These are phyloP conservation scores for Grifola frondosa DNA, from an alignment of 1,284 basidiomycete genomes.

Conservation along the genomic window DNA sequence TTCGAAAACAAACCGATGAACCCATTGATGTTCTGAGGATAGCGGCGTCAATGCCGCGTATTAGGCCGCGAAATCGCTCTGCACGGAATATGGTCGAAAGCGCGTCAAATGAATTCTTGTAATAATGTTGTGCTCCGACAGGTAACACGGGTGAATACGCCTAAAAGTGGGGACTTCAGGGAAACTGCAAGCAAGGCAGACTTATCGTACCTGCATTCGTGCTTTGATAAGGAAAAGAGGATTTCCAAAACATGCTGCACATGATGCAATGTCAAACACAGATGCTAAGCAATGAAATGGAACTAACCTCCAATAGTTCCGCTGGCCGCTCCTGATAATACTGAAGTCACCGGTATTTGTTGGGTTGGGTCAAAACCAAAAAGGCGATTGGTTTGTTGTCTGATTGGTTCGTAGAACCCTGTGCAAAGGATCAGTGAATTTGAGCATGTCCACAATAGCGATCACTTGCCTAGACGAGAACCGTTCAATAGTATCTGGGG, in stretches of 20 bases:
- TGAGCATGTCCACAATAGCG: slow-evolving; percentile 1
- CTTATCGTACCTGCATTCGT: slow-evolving; percentile 78
- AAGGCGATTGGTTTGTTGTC: slow-evolving; percentile 68
- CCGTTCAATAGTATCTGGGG: slow-evolving; percentile 88
- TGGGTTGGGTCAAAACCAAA: slow-evolving; percentile 65
- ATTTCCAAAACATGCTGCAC: slow-evolving; percentile 68
- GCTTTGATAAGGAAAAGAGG: slow-evolving; percentile 97
- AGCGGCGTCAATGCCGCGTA: slow-evolving; percentile 92
- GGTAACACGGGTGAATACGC: slow-evolving; percentile 94
- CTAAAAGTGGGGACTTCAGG: slow-evolving; percentile 34
- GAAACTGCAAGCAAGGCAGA: neutral
- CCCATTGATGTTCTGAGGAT: slow-evolving; percentile 94
- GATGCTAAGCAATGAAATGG: neutral
- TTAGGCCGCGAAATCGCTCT: slow-evolving; percentile 79
- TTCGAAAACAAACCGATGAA: slow-evolving; percentile 57
- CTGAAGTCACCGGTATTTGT: slow-evolving; percentile 70
- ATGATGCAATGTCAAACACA: neutral
- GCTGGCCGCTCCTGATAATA: slow-evolving; percentile 85
- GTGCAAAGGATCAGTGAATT: slow-evolving; percentile 2
- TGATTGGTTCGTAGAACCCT: slow-evolving; percentile 96
- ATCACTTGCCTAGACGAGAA: slow-evolving; percentile 77
- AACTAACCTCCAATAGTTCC: slow-evolving; percentile 85
- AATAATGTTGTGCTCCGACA: slow-evolving; percentile 91
- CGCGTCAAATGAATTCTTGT: slow-evolving; percentile 83
- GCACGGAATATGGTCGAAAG: slow-evolving; percentile 75